Conservation (phyloP, 768 basidiomycete species). For the Lentinula lateritia region DNA sequence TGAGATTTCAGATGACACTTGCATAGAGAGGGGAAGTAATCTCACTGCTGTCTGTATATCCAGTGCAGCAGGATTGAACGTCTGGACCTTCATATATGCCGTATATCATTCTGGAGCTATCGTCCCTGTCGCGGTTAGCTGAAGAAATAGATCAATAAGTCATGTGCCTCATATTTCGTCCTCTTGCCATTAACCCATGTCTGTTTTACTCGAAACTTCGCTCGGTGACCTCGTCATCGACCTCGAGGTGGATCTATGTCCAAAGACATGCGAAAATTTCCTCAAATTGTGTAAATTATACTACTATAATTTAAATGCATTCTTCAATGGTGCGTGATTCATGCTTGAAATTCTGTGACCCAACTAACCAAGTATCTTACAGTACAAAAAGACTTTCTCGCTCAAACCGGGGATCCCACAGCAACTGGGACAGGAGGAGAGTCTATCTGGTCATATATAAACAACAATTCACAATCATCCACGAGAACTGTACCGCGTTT, state of each 20-base stretch:
- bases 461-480: slow-evolving; percentile 23
- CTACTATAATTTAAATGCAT: slow-evolving; percentile 94
- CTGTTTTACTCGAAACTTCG: slow-evolving; percentile 94
- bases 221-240: slow-evolving; percentile 96
- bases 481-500: slow-evolving; percentile 53
- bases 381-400: slow-evolving; percentile 98
- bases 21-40: no score
- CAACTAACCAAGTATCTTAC: not conserved
- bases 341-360: not conserved
- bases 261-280: slow-evolving; percentile 91
- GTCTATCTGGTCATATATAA: slow-evolving; percentile 76
- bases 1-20: no score
- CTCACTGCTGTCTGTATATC: no score
- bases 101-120: no score
- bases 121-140: no score
- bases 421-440: slow-evolving; percentile 94
- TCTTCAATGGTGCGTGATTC: slow-evolving; percentile 84
- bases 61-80: no score
- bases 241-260: slow-evolving; percentile 86
- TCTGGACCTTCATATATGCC: no score
- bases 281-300: slow-evolving; percentile 96
- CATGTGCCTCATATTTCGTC: no score
- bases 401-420: slow-evolving; percentile 94
- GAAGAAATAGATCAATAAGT: no score
- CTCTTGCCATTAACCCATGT: slow-evolving; percentile 48